phyloP scores from a whole-genome alignment of 495 filamentous ascomycete genomes.

The Penicillium cosmopolitanum region DNA sequence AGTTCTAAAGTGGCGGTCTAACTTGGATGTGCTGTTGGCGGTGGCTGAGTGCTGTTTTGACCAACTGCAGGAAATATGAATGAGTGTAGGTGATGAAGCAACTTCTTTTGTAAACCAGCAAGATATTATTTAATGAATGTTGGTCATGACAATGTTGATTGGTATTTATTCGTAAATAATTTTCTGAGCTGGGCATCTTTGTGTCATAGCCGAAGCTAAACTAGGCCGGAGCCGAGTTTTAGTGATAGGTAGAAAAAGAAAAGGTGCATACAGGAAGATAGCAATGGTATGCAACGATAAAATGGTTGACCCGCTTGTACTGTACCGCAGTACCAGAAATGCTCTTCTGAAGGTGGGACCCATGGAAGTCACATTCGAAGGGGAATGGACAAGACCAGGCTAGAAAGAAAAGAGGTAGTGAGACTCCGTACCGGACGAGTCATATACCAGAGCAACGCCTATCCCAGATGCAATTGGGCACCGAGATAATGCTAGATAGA shows the following conservation, averaged over 20 bases:
- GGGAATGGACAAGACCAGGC: constrained; percentile 1
- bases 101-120: too few relatives aligned
- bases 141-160: too few relatives aligned
- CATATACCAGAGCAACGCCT: constrained; percentile 20
- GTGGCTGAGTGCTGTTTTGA: not conserved
- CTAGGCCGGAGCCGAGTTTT: too few relatives aligned
- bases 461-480: constrained; percentile 17
- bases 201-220: not conserved
- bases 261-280: not conserved
- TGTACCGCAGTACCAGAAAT: not conserved
- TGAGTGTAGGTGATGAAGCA: too few relatives aligned
- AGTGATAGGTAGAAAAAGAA: not conserved
- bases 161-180: too few relatives aligned
- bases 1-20: not conserved
- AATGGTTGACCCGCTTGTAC: not conserved
- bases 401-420: constrained; percentile 1
- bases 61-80: not conserved
- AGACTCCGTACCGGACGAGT: constrained; percentile 21
- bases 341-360: not conserved
- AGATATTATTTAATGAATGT: too few relatives aligned
- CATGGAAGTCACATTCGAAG: not conserved
- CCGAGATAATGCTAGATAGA: constrained; percentile 7
- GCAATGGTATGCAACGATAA: not conserved
- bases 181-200: not conserved
- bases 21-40: not conserved